These are phyloP conservation scores for Mucor irregularis DNA, from an alignment of 371 early-diverging fungal species.

Conservation along the genomic window DNA sequence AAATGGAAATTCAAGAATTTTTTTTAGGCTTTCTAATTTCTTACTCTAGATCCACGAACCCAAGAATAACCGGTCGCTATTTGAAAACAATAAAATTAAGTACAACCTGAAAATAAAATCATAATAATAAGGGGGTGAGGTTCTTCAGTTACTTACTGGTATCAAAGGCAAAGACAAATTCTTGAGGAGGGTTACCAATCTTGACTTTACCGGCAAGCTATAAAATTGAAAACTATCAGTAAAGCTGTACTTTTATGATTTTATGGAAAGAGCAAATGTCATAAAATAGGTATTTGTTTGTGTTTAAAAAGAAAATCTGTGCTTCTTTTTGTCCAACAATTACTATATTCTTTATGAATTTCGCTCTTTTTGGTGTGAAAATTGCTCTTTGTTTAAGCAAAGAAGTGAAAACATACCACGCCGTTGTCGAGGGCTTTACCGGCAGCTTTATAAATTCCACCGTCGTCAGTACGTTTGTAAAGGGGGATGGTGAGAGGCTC, in stretches of 20 bases:
- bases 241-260: neutral
- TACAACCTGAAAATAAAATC: slow-evolving; percentile 16
- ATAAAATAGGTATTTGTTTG: neutral
- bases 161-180: slow-evolving; percentile 51
- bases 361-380: too few relatives aligned
- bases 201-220: slow-evolving; percentile 51
- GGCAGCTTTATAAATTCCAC: slow-evolving; percentile 41
- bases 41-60: slow-evolving; percentile 51
- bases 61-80: slow-evolving; percentile 51
- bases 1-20: neutral
- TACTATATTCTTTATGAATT: too few relatives aligned
- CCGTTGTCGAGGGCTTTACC: slow-evolving; percentile 45
- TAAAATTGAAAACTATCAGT: neutral
- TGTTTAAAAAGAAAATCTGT: too few relatives aligned
- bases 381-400: too few relatives aligned
- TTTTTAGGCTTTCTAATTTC: neutral
- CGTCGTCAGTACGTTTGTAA: slow-evolving; percentile 32
- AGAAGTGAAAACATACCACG: slow-evolving; percentile 39
- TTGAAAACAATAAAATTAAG: slow-evolving; percentile 25
- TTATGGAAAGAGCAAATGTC: neutral
- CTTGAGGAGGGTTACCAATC: slow-evolving; percentile 48
- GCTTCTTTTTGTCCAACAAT: too few relatives aligned
- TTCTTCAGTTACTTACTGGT: slow-evolving; percentile 32
- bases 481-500: slow-evolving; percentile 44
- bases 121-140: neutral